Evolutionary conservation across 1,139 yeast species (phyloP).

Genomic region (Entelexis paramagnoliae): DNA sequence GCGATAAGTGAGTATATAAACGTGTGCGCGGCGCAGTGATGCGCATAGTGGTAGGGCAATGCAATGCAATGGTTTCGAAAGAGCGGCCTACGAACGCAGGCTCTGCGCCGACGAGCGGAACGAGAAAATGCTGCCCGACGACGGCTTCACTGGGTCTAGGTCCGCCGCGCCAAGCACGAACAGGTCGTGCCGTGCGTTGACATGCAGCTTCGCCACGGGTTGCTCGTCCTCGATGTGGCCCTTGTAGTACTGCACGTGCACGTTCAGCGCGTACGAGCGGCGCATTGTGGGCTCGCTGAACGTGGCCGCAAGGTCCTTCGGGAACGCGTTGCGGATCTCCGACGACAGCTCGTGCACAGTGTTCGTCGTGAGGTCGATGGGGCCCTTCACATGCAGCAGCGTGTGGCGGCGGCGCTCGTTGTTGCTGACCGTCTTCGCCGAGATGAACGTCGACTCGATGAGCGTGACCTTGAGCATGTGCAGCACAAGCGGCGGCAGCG

Average conservation of each 20-base stretch:
- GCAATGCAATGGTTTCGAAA: background rate
- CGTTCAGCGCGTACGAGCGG: conserved; percentile 14
- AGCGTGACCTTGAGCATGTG: conserved; percentile 7
- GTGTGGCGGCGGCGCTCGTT: conserved; percentile 10
- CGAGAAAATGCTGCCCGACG: conserved; percentile 3
- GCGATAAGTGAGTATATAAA: no score
- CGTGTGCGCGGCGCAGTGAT: no score
- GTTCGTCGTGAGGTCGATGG: conserved; percentile 5
- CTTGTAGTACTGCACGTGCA: conserved; percentile 11
- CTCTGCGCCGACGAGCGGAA: conserved; percentile 3
- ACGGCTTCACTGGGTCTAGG: conserved; percentile 2
- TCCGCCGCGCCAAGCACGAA: conserved; percentile 7
- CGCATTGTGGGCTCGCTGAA: conserved; percentile 8
- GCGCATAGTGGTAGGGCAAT: no score
- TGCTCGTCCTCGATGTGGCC: conserved; percentile 2
- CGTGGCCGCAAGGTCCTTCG: conserved; percentile 8
- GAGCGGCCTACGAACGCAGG: background rate
- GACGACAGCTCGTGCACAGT: conserved; percentile 7
- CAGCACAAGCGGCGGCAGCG: conserved; percentile 13
- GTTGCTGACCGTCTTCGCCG: conserved; percentile 5
- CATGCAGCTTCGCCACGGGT: conserved; percentile 5
- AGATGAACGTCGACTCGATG: conserved; percentile 10
- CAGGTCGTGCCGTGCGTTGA: conserved; percentile 9
- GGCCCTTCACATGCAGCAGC: conserved; percentile 4
- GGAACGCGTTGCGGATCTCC: conserved; percentile 7